Evolutionary conservation across 2,329 filamentous ascomycete genomes (phyloP), one percentile per base, ranked within the genome.

Genomic region (Colletotrichum shisoi): DNA sequence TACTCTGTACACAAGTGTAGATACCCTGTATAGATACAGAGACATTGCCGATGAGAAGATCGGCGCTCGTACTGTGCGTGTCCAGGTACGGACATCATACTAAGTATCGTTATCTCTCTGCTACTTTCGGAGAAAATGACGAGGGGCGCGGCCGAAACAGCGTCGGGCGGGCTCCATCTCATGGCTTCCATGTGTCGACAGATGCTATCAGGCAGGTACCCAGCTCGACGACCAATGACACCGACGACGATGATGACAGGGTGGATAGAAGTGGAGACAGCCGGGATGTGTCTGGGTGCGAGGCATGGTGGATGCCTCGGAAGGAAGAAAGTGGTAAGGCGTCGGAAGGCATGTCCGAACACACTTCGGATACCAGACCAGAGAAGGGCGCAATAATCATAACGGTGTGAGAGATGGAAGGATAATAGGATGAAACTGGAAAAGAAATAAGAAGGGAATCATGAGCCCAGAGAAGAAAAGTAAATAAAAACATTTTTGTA

Each of bases 121-220:
- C 11, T 7, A 21, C 15, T 31, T n/a, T 27, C n/a, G 56, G 31
- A 17, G 46, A 13, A 61, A 44, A 37, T 49, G 57, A 65, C 44
- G 19, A 56, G 57, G 56, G 57, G 46, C 48, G 39, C 46, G 46
- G 24, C 40, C 39, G 42, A 53, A 54, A 57, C 27, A 31, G 39
- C 9, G 46, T 51, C 19, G 46, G 40, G 52, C 54, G 60, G 60
- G 2, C 45, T 44, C 63, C 48, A 57, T 63, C 63, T 63, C 63
- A 63, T 63, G 63, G 53, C 53, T 63, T 52, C 59, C 63, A 66
- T 66, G 63, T 62, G 57, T 62, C 45, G 45, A 39, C 39, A 54
- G 59, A 53, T 40, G 42, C 46, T 40, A 45, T 27, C 59, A 63
- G 63, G 64, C 60, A 63, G 60, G 64, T 54, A 54, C 60, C 64